phyloP scores from a whole-genome alignment of 257 asterid species.

The Nicotiana benthamiana region DNA sequence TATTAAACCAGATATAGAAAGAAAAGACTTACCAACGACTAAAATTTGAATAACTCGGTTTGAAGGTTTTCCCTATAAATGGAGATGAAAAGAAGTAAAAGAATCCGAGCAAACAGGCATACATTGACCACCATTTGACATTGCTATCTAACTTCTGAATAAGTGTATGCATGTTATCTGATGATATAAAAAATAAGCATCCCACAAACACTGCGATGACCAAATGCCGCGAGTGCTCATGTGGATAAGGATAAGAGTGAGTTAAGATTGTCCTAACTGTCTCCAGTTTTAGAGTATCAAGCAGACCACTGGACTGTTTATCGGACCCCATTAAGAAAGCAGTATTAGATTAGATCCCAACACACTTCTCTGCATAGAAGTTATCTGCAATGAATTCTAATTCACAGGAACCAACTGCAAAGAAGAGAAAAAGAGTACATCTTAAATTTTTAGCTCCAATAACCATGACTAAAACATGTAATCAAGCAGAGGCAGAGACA shows the following conservation, averaged over 20 bases:
- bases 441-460: conserved; percentile 2
- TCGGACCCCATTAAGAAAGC: conserved; percentile 50
- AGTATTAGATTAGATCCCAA: conserved; percentile 8
- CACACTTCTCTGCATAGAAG: conserved; percentile 19
- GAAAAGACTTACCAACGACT: conserved; percentile 69
- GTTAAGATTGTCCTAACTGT: conserved; percentile 89
- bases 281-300: conserved; percentile 82
- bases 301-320: conserved; percentile 50
- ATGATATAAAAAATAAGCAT: conserved; percentile 92
- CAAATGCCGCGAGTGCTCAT: conserved; percentile 97
- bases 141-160: conserved; percentile 97
- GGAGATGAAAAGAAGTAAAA: conserved; percentile 98
- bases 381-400: conserved; percentile 12
- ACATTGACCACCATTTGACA: conserved; percentile 99
- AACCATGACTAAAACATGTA: conserved; percentile 20
- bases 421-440: conserved; percentile 8
- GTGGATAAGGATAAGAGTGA: conserved; percentile 88
- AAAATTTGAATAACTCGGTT: conserved; percentile 95
- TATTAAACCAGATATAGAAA: neutral
- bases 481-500: no score
- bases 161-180: conserved; percentile 94
- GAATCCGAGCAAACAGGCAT: conserved; percentile 94
- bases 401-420: conserved; percentile 23
- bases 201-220: conserved; percentile 89
- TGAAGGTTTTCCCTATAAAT: conserved; percentile 87